A percentile compares a stretch with the other conserved stretches of the same genome.
phyloP scores from a whole-genome alignment of 768 basidiomycete species.

The Hirschioporus abietinus region DNA sequence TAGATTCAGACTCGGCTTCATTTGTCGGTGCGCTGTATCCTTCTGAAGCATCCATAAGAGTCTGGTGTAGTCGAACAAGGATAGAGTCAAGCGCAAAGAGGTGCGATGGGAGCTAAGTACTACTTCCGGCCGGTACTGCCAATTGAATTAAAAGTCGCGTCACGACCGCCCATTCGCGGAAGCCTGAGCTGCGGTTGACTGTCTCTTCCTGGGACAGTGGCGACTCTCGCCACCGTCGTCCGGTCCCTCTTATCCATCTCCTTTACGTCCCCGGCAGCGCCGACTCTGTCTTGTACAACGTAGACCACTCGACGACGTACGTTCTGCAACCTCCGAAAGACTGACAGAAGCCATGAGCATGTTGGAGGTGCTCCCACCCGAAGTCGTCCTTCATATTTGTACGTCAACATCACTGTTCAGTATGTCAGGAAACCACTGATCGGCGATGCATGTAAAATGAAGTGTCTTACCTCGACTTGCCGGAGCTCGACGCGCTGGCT shows the following conservation, averaged over 20 bases:
- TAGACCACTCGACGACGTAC: too few species aligned
- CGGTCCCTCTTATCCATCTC: too few species aligned
- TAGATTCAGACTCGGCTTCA: too few species aligned
- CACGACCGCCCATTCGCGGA: too few species aligned
- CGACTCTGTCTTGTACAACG: background rate
- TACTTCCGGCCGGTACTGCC: background rate
- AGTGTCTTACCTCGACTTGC: constrained; percentile 73
- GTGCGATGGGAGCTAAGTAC: background rate
- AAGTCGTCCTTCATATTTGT: background rate
- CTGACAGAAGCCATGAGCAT: background rate
- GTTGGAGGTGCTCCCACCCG: background rate
- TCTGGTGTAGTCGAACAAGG: too few species aligned
- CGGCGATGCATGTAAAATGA: background rate
- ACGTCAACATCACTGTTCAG: background rate
- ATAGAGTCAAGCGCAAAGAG: too few species aligned
- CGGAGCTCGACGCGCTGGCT: constrained; percentile 55
- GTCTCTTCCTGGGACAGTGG: background rate
- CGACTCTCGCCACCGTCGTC: background rate
- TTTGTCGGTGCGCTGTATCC: too few species aligned
- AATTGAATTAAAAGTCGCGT: too few species aligned
- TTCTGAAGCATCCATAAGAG: too few species aligned
- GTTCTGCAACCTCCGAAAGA: background rate
- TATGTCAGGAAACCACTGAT: background rate
- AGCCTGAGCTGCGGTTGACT: background rate
- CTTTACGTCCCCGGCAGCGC: too few species aligned